A percentile compares a stretch with the other conserved stretches of the same genome.
Evolutionary conservation across 441 rosid genomes (phyloP).

Genomic region (Erodium moschatum): DNA sequence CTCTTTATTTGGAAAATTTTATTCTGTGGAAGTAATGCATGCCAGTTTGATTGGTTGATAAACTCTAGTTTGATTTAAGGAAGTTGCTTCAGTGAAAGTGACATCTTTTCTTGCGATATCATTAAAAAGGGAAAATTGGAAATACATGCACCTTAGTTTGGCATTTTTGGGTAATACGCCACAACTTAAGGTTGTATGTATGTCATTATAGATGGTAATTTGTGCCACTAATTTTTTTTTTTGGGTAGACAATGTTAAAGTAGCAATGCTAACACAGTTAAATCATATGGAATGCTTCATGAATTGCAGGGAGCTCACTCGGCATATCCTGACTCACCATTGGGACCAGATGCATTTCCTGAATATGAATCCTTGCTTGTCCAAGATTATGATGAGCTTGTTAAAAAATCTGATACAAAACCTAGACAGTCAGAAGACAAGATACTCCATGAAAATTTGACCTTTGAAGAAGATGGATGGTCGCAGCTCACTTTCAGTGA

Average conservation of each 20-base stretch:
- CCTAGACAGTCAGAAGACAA: slow-evolving; percentile 27
- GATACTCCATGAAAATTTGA: slow-evolving; percentile 22
- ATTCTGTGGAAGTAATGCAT: neutral
- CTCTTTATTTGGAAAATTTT: neutral
- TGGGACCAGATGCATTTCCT: slow-evolving; percentile 82
- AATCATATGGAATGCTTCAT: slow-evolving; percentile 14
- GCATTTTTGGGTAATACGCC: neutral
- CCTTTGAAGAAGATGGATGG: slow-evolving; percentile 52
- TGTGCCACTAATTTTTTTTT: neutral
- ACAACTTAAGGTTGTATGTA: neutral
- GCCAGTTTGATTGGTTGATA: neutral
- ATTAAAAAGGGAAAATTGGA: neutral
- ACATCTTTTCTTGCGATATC: neutral
- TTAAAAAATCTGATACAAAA: slow-evolving; percentile 34
- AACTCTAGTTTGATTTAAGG: neutral
- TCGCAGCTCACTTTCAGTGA: slow-evolving; percentile 41
- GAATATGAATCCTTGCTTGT: slow-evolving; percentile 84
- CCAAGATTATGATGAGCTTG: slow-evolving; percentile 83
- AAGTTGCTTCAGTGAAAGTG: neutral
- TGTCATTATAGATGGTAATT: neutral
- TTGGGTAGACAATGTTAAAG: slow-evolving; percentile 1
- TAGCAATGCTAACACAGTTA: neutral
- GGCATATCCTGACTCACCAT: slow-evolving; percentile 71
- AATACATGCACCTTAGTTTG: neutral
- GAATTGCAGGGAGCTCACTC: slow-evolving; percentile 70